Base-by-base conservation (phyloP, 75 land plant species). In the Sequoiadendron giganteum region DNA sequence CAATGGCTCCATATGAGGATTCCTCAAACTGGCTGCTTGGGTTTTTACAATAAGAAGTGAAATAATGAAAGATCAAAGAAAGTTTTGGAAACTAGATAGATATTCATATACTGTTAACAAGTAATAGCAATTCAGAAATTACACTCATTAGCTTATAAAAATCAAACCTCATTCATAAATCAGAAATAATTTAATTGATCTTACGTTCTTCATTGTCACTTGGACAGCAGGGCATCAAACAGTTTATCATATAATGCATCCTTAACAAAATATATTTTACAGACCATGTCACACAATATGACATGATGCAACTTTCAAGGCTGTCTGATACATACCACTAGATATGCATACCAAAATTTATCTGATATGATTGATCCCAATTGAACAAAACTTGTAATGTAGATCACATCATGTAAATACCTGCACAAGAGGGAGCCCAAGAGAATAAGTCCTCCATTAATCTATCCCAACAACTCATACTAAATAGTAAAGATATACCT, bases 381-480 rank as follows among this genome's bases (percentile, higher is more conserved):
- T 89, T 98, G 99, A 76, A 98, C 96, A 87, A 98, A 98, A 87
- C 95, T 88, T 85, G 99, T 98, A 78, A 98, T 97, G 92, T 98
- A 98, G 61, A 98, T 93, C 9, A 98, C 78, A 88, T 98, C 99
- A 92, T 98, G 99, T 76, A 98, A 81, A 87, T 98, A 97, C 47
- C 99, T 97, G 94, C 92, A 92, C 86, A 25, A 85, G 21, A 87
- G 83, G 30, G 18, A 85, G 34, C 3, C 47, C 56, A 85, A 87
- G 42, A 10, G 16, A 88, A 21, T 86, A 48, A n/a, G 65, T 85
- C 42, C 18, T 42, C 34, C 54, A 8, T 43, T 47, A 45, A 76
- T 30, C 14, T 19, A 84, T 39, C 36, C 47, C 38, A 78, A 58
- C 16, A 40, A 38, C 88, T 48, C 45, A 7, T 79, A 79, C 28